Conservation (phyloP, 106 monocot genomes). For the Phalaenopsis aphrodite region DNA sequence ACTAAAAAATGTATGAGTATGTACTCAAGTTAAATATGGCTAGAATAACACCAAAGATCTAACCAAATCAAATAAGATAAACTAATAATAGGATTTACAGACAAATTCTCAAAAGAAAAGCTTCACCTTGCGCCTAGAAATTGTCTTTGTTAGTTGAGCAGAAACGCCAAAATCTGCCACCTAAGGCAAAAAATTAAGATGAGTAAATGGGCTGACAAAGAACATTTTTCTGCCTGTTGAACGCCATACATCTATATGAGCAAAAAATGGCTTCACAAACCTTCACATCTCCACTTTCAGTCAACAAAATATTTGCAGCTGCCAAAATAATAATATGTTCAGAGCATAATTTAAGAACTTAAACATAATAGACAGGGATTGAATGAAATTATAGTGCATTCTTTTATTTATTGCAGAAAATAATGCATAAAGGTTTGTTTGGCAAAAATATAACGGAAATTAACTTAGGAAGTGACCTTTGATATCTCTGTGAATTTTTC, state of each 20-base stretch:
- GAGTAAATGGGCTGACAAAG: constrained; percentile 2
- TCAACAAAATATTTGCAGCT: constrained; percentile 94
- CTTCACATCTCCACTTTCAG: constrained; percentile 97
- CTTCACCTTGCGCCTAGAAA: constrained; percentile 89
- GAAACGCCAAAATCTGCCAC: constrained; percentile 99
- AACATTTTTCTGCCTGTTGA: neutral
- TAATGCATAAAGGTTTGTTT: constrained; percentile 8
- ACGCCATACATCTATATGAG: neutral
- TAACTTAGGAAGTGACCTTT: constrained; percentile 53
- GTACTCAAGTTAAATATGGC: neutral
- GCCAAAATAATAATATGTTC: constrained; percentile 23
- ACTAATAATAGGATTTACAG: neutral
- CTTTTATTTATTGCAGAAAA: neutral
- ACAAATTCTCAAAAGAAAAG: neutral
- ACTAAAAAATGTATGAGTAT: neutral
- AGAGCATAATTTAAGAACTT: neutral
- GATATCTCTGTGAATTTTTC: constrained; percentile 96
- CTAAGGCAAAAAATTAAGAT: constrained; percentile 32
- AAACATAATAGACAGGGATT: neutral
- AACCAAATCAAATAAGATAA: neutral
- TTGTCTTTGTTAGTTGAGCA: constrained; percentile 93
- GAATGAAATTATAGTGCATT: neutral
- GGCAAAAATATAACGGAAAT: neutral
- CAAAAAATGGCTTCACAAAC: constrained; percentile 21
- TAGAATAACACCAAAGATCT: neutral